Percentiles rank a stretch among this genome's conserved stretches.
Evolutionary conservation across 1,139 yeast species (phyloP).

Genomic region (Geotrichum phurueaensis): DNA sequence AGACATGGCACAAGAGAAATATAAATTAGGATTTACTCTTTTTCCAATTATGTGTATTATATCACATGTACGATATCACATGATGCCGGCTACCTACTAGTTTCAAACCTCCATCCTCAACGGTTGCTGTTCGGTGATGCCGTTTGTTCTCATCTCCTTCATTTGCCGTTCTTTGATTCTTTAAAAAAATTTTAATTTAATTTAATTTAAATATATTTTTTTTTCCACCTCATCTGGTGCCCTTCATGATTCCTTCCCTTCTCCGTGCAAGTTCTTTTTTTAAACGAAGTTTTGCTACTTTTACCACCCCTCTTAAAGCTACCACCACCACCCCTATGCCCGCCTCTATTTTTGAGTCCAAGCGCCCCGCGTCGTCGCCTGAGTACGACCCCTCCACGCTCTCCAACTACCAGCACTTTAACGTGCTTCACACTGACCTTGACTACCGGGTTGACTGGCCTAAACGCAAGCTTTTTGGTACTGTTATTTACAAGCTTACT

Average conservation of each 20-base stretch:
- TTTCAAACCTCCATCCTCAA: neutral
- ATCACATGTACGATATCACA: neutral
- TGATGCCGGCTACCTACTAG: neutral
- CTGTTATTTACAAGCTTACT: conserved; percentile 46
- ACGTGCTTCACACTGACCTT: conserved; percentile 48
- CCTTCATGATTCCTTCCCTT: neutral
- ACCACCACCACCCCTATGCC: conserved; percentile 5
- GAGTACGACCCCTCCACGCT: conserved; percentile 61
- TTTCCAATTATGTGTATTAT: too few relatives aligned
- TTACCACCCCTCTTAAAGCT: neutral
- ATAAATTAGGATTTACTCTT: too few relatives aligned
- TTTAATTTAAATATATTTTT: too few relatives aligned
- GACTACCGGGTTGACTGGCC: conserved; percentile 54
- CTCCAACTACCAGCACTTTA: conserved; percentile 59
- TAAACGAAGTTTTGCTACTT: neutral
- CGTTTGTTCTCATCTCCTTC: neutral
- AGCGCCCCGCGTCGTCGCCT: conserved; percentile 24
- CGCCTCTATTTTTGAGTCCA: conserved; percentile 13
- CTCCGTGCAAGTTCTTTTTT: neutral
- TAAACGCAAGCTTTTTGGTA: conserved; percentile 48
- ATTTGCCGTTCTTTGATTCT: neutral
- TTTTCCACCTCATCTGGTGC: neutral
- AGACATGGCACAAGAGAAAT: too few relatives aligned
- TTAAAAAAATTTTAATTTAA: too few relatives aligned
- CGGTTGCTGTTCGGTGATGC: neutral